A percentile compares a stretch with the other conserved stretches of the same genome.
phyloP scores from a whole-genome alignment of 23 red algal genomes.

The Gracilariopsis chorda region DNA sequence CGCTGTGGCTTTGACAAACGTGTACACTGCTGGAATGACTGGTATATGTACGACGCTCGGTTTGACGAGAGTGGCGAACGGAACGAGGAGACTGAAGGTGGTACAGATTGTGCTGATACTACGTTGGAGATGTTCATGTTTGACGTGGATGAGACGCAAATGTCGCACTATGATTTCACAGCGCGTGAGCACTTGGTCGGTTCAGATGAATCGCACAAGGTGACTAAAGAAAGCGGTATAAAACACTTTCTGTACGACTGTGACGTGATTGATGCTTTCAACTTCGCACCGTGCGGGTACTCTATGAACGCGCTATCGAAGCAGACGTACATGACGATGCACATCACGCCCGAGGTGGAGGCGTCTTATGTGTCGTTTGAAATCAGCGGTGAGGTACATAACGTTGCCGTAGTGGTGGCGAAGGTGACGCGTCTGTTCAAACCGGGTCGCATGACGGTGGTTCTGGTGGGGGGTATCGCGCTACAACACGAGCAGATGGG shows the following conservation, averaged over 20 bases:
- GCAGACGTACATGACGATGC: slow-evolving; percentile 83
- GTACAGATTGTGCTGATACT: not conserved
- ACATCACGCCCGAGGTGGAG: slow-evolving; percentile 88
- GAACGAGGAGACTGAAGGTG: not conserved
- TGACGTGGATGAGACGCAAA: slow-evolving; percentile 71
- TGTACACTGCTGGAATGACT: not conserved
- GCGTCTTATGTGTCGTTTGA: slow-evolving; percentile 95
- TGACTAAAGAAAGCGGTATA: slow-evolving; percentile 18
- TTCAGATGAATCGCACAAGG: not conserved
- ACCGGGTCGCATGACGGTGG: slow-evolving; percentile 63
- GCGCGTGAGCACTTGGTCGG: not conserved
- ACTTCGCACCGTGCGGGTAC: slow-evolving; percentile 97
- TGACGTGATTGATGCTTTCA: slow-evolving; percentile 76
- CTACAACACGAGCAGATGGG: not conserved
- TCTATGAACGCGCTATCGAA: slow-evolving; percentile 84
- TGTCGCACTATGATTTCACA: slow-evolving; percentile 43
- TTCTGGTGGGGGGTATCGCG: not conserved
- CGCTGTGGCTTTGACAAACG: slow-evolving; percentile 10
- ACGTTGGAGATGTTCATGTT: slow-evolving; percentile 96
- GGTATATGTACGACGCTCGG: slow-evolving; percentile 54
- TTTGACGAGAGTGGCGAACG: slow-evolving; percentile 34
- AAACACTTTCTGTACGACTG: slow-evolving; percentile 4
- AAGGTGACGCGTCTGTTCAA: slow-evolving; percentile 63
- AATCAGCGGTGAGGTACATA: slow-evolving; percentile 27
- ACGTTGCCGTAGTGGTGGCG: slow-evolving; percentile 29